These are phyloP conservation scores for Aphanomyces invadans DNA, from an alignment of 352 stramenopile genomes.

Conservation along the genomic window DNA sequence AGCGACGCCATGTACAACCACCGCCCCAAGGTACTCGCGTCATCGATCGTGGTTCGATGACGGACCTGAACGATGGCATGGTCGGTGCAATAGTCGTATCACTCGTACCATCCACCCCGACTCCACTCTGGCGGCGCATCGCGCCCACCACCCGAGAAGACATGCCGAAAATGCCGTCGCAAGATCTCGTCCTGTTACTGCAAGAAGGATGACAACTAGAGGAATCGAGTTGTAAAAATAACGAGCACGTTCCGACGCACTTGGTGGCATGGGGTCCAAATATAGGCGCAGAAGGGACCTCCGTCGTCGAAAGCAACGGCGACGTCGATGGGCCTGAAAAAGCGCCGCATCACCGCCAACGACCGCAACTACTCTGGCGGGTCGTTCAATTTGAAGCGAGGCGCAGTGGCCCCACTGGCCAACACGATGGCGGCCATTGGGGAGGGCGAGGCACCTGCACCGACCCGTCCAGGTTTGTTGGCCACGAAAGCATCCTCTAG, in stretches of 20 bases:
- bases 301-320: background rate
- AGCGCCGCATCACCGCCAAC: background rate
- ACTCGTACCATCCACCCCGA: background rate
- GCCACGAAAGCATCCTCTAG: no score
- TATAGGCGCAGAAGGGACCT: background rate
- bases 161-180: conserved; percentile 16
- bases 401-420: background rate
- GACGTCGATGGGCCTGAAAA: background rate
- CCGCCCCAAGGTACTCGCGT: background rate
- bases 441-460: background rate
- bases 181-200: conserved; percentile 13
- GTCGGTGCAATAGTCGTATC: no score
- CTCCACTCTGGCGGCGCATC: background rate
- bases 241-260: background rate
- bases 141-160: conserved; percentile 2
- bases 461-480: no score
- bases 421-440: background rate
- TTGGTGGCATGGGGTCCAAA: background rate
- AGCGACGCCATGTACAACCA: conserved; percentile 14
- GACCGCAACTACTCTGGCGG: conserved; percentile 10
- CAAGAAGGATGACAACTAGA: conserved; percentile 3
- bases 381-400: conserved; percentile 2
- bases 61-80: background rate
- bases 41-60: background rate
- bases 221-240: background rate